Evolutionary conservation across 805 yeast genomes (phyloP).

Genomic region (Millerago galiae): DNA sequence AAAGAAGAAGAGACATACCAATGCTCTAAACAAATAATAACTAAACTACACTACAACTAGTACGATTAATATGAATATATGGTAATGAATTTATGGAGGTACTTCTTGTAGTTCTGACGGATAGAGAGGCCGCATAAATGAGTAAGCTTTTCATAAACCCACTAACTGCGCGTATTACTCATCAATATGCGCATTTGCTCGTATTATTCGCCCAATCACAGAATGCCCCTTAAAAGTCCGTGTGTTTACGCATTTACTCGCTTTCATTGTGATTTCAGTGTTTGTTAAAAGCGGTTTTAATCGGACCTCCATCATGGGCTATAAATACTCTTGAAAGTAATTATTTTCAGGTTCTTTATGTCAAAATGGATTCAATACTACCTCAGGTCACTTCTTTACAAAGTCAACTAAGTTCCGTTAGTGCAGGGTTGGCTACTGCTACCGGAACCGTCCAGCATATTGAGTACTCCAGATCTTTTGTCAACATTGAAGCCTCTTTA

Average conservation of each 20-base stretch:
- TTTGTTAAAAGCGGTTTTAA: not conserved
- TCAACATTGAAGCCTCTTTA: conserved; percentile 16
- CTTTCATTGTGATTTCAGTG: not conserved
- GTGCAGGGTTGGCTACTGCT: conserved; percentile 12
- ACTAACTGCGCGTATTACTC: no score
- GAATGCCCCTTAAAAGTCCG: no score
- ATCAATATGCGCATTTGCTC: no score
- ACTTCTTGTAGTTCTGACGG: no score
- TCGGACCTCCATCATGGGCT: not conserved
- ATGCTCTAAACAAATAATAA: conserved; percentile 12
- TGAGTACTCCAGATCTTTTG: conserved; percentile 14
- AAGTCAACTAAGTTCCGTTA: conserved; percentile 10
- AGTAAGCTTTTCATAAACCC: no score
- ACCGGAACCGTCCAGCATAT: conserved; percentile 1
- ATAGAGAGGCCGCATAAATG: no score
- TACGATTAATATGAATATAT: no score
- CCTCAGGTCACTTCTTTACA: conserved; percentile 15
- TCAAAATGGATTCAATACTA: conserved; percentile 1
- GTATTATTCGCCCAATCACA: no score
- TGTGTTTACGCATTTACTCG: no score
- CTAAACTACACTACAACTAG: no score
- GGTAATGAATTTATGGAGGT: not conserved
- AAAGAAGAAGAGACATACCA: conserved; percentile 22
- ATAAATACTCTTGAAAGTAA: no score
- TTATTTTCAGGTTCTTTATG: no score